phyloP scores from a whole-genome alignment of 192 early-diverging fungal species.

The Coemansia sp. region DNA sequence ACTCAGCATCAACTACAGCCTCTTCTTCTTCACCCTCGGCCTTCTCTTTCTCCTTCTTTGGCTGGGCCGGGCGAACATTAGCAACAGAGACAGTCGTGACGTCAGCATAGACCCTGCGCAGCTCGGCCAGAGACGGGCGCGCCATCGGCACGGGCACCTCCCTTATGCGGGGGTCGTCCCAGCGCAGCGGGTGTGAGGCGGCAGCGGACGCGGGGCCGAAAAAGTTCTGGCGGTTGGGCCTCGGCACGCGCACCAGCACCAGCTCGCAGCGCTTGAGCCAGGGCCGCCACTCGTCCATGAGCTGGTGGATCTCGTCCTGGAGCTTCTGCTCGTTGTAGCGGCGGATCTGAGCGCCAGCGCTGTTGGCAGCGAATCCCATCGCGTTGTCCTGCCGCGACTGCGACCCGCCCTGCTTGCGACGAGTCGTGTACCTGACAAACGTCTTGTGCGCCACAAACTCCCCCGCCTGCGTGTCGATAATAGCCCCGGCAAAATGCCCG shows the following conservation, averaged over 20 bases:
- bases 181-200: constrained; percentile 6
- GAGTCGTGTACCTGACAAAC: constrained; percentile 94
- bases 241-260: constrained; percentile 75
- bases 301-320: constrained; percentile 74
- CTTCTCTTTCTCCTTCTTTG: not conserved
- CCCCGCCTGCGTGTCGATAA: constrained; percentile 74
- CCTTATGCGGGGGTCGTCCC: constrained; percentile 61
- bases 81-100: constrained; percentile 26
- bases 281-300: constrained; percentile 72
- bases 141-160: constrained; percentile 79
- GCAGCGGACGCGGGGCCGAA: constrained; percentile 7
- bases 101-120: constrained; percentile 38
- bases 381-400: constrained; percentile 81
- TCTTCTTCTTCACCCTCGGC: not conserved
- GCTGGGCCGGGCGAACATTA: not conserved
- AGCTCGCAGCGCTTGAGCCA: constrained; percentile 63
- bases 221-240: constrained; percentile 20
- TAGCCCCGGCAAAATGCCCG: constrained; percentile 89
- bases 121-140: constrained; percentile 63
- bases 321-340: constrained; percentile 88
- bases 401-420: constrained; percentile 93
- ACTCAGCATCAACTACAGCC: not conserved
- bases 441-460: constrained; percentile 83
- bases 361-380: constrained; percentile 77
- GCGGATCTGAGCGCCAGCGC: constrained; percentile 89